Conservation (phyloP, 1,284 basidiomycete species). For the Pseudozyma tsukubaensis region DNA sequence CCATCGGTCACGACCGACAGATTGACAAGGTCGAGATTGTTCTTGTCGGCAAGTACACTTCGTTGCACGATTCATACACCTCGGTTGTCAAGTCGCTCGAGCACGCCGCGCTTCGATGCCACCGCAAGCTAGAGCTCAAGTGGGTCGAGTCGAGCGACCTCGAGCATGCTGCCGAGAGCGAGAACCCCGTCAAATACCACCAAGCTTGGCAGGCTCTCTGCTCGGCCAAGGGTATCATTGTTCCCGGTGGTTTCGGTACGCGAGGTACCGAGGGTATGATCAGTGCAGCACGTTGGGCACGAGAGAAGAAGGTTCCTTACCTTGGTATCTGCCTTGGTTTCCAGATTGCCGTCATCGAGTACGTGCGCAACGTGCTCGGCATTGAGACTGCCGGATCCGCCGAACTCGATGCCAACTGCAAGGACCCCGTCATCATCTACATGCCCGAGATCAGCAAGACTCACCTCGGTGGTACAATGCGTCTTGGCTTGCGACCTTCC, state of each 20-base stretch:
- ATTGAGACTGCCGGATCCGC: slow-evolving; percentile 87
- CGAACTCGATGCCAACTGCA: slow-evolving; percentile 77
- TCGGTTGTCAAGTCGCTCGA: slow-evolving; percentile 96
- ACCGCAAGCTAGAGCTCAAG: slow-evolving; percentile 73
- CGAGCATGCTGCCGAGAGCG: slow-evolving; percentile 81
- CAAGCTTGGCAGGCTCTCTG: slow-evolving; percentile 95
- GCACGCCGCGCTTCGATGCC: slow-evolving; percentile 92
- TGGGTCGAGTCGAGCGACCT: slow-evolving; percentile 98
- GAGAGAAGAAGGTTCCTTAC: slow-evolving; percentile 94
- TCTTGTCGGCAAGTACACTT: slow-evolving; percentile 97
- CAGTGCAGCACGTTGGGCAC: slow-evolving; percentile 93
- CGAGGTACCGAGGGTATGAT: slow-evolving; percentile 98
- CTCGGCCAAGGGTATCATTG: slow-evolving; percentile 74
- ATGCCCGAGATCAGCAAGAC: slow-evolving; percentile 99
- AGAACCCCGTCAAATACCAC: slow-evolving; percentile 88
- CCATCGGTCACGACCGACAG: slow-evolving; percentile 86
- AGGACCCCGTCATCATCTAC: slow-evolving; percentile 87
- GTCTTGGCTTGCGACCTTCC: slow-evolving; percentile 91
- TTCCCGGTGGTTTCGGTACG: slow-evolving; percentile 90
- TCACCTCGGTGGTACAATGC: slow-evolving; percentile 98
- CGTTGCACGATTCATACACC: slow-evolving; percentile 98
- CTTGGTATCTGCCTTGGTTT: slow-evolving; percentile 97
- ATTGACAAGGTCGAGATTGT: slow-evolving; percentile 91
- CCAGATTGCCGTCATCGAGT: slow-evolving; percentile 96
- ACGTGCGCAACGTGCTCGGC: slow-evolving; percentile 86